These are phyloP conservation scores for Trypanosomatidae sp. DNA, from an alignment of 208 protist species.

Conservation along the genomic window DNA sequence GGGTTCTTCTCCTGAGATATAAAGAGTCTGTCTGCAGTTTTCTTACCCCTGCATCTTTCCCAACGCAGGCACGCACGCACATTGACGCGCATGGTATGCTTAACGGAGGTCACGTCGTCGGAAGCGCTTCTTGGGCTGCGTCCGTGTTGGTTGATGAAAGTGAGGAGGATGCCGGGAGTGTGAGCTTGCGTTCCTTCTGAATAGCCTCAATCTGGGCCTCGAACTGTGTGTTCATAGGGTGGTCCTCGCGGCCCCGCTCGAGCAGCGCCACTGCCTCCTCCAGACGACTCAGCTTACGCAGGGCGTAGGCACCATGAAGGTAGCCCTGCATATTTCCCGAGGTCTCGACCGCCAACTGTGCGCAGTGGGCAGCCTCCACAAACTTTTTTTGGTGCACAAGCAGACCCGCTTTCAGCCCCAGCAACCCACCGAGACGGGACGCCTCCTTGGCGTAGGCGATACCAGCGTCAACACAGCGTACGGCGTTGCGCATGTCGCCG, in stretches of 20 bases:
- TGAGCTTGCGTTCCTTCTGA: constrained; percentile 42
- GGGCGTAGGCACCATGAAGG: constrained; percentile 76
- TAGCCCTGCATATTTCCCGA: constrained; percentile 82
- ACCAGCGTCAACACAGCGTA: constrained; percentile 71
- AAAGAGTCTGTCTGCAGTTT: not conserved
- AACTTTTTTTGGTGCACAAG: constrained; percentile 76
- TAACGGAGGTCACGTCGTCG: not conserved
- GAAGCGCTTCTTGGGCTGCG: not conserved
- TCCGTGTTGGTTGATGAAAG: not conserved
- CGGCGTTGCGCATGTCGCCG: constrained; percentile 69
- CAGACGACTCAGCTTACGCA: constrained; percentile 47
- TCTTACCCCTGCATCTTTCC: not conserved
- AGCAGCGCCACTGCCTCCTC: constrained; percentile 68
- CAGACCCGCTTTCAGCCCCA: constrained; percentile 82
- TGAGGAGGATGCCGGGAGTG: constrained; percentile 25
- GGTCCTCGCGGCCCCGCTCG: constrained; percentile 53
- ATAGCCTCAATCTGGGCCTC: constrained; percentile 46
- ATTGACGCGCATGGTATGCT: not conserved
- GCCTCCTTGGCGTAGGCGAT: constrained; percentile 64
- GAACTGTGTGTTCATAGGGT: constrained; percentile 73
- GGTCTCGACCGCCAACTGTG: constrained; percentile 56
- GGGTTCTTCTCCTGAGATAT: not conserved
- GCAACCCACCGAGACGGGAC: constrained; percentile 66
- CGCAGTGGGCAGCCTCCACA: constrained; percentile 58
- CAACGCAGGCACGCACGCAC: not conserved